A percentile compares a stretch with the other conserved stretches of the same genome.
phyloP scores from a whole-genome alignment of 495 filamentous ascomycete species.

The Penicillium chermesinum region DNA sequence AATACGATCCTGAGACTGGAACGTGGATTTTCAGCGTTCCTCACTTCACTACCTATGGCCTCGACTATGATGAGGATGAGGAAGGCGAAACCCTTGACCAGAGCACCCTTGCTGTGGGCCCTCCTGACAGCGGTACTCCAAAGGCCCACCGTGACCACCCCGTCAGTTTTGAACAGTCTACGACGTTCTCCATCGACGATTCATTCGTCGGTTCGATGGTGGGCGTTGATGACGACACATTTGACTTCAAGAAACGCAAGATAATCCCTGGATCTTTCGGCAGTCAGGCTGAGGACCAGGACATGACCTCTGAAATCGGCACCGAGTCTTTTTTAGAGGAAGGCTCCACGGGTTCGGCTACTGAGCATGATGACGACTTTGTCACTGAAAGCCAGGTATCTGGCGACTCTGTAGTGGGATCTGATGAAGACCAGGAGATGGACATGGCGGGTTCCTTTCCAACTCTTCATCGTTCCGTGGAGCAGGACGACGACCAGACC shows the following conservation, averaged over 20 bases:
- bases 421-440: conserved; percentile 64
- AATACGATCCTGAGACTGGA: conserved; percentile 71
- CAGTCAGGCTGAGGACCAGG: conserved; percentile 47
- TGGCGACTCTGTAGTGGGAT: conserved; percentile 65
- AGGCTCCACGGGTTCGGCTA: conserved; percentile 75
- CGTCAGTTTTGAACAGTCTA: conserved; percentile 39
- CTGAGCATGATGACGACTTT: conserved; percentile 54
- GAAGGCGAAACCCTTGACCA: conserved; percentile 50
- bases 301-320: conserved; percentile 32
- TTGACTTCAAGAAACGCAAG: conserved; percentile 71
- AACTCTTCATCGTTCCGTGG: conserved; percentile 59
- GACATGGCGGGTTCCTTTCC: conserved; percentile 75
- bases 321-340: conserved; percentile 85
- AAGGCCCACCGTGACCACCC: conserved; percentile 39
- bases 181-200: conserved; percentile 47
- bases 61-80: conserved; percentile 80
- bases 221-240: conserved; percentile 69
- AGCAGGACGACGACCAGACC: conserved; percentile 48
- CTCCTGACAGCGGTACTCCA: conserved; percentile 54
- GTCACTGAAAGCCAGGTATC: conserved; percentile 53
- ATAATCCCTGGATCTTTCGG: conserved; percentile 76
- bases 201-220: conserved; percentile 44
- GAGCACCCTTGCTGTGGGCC: conserved; percentile 52
- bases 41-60: conserved; percentile 94
- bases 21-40: conserved; percentile 87